Percentiles rank a stretch among this genome's conserved stretches.
Evolutionary conservation across 2,329 filamentous ascomycete genomes (phyloP).

Genomic region (Aspergillus amoenus): DNA sequence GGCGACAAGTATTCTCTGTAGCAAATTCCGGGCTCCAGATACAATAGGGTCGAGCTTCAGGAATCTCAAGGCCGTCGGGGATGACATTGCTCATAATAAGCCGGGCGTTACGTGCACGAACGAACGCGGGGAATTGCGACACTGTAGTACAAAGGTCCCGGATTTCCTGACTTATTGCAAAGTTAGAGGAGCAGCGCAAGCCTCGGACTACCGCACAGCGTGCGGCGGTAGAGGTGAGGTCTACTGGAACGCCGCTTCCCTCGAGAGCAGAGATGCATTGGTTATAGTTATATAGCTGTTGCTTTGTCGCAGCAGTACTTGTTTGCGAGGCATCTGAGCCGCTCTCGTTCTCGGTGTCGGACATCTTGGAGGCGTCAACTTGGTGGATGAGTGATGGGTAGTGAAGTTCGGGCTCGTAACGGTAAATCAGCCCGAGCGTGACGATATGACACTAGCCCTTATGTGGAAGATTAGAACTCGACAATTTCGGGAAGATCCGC

Average conservation of each 20-base stretch:
- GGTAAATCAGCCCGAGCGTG: too few species aligned
- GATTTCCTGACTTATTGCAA: neutral
- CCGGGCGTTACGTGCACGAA: neutral
- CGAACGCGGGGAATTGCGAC: neutral
- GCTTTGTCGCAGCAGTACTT: too few species aligned
- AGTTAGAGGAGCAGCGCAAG: neutral
- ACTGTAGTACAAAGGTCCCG: neutral
- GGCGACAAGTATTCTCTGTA: too few species aligned
- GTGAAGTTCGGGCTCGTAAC: too few species aligned
- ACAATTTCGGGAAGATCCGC: too few species aligned
- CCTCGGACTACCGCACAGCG: neutral
- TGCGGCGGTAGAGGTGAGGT: neutral
- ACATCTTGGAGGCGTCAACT: too few species aligned
- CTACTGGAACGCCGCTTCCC: neutral
- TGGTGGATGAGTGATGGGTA: too few species aligned
- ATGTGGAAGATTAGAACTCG: too few species aligned
- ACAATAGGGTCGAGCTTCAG: conserved; percentile 35
- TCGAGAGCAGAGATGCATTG: neutral
- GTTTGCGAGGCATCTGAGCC: too few species aligned
- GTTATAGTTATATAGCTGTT: neutral
- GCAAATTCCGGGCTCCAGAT: conserved; percentile 41
- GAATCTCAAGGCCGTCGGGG: neutral
- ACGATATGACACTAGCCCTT: too few species aligned
- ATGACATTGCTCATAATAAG: neutral
- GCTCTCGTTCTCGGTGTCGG: too few species aligned